These are phyloP conservation scores for Boletales sp. DNA, from an alignment of 768 basidiomycete species.

Conservation along the genomic window DNA sequence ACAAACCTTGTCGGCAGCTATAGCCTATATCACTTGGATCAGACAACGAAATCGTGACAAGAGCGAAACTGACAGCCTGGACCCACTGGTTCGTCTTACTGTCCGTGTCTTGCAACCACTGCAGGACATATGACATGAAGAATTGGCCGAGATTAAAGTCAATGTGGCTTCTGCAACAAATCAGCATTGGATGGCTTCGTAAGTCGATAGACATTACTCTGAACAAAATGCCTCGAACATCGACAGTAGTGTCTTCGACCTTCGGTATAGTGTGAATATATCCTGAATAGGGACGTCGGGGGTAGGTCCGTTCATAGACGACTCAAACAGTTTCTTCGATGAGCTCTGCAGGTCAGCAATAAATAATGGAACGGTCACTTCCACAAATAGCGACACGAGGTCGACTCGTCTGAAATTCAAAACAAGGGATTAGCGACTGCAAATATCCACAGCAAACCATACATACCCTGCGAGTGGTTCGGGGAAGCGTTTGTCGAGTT, in stretches of 20 bases:
- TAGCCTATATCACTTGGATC: conserved; percentile 49
- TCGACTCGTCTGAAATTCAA: conserved; percentile 57
- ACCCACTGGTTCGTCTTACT: conserved; percentile 94
- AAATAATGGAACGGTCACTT: conserved; percentile 61
- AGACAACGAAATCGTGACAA: conserved; percentile 1
- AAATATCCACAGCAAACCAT: not conserved
- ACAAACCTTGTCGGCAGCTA: conserved; percentile 75
- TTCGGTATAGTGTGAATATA: conserved; percentile 81
- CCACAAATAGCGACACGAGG: conserved; percentile 71
- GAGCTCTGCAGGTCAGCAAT: conserved; percentile 64
- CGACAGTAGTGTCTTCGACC: conserved; percentile 67
- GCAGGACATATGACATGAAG: conserved; percentile 84
- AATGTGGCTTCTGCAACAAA: conserved; percentile 43
- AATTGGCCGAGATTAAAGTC: conserved; percentile 70
- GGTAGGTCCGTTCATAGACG: conserved; percentile 82
- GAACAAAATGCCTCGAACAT: conserved; percentile 83
- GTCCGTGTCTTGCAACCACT: conserved; percentile 88
- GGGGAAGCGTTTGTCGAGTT: conserved; percentile 82
- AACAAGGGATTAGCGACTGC: not conserved
- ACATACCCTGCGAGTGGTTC: conserved; percentile 76
- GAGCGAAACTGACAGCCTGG: conserved; percentile 62
- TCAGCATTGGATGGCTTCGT: not conserved
- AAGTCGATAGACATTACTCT: conserved; percentile 46
- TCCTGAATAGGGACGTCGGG: conserved; percentile 89
- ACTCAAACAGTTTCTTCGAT: conserved; percentile 73